phyloP scores from a whole-genome alignment of 164 flowering plant genomes.

The Tetracentron sinense region DNA sequence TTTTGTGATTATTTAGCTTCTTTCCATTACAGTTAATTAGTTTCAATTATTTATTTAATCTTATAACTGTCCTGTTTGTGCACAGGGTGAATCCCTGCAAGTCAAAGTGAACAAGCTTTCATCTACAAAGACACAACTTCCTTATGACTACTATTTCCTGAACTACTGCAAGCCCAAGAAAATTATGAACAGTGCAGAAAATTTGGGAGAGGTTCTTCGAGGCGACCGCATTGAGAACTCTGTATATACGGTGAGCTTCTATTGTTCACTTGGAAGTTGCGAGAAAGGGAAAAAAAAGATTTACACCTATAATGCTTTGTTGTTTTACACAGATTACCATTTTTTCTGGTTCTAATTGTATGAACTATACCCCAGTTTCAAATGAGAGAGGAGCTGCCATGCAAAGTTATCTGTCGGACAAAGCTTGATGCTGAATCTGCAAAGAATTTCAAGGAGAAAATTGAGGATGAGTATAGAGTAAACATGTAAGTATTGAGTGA shows the following conservation, averaged over 20 bases:
- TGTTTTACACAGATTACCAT: not conserved
- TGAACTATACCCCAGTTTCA: slow-evolving; percentile 36
- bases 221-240: slow-evolving; percentile 75
- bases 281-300: not conserved
- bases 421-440: slow-evolving; percentile 47
- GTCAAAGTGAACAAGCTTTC: slow-evolving; percentile 69
- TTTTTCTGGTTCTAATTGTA: not conserved
- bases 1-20: not conserved
- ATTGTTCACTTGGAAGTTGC: not conserved
- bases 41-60: not conserved
- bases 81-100: slow-evolving; percentile 49
- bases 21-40: not conserved
- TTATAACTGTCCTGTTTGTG: slow-evolving; percentile 2
- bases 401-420: slow-evolving; percentile 46
- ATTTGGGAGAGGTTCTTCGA: slow-evolving; percentile 66
- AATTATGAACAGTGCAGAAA: slow-evolving; percentile 53
- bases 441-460: slow-evolving; percentile 31
- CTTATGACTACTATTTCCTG: slow-evolving; percentile 56
- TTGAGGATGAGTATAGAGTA: slow-evolving; percentile 19
- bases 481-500: slow-evolving; percentile 41
- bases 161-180: slow-evolving; percentile 44
- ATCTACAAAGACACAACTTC: slow-evolving; percentile 63
- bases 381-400: slow-evolving; percentile 49
- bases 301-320: not conserved
- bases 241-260: slow-evolving; percentile 39